Evolutionary conservation across 1,284 basidiomycete species (phyloP).

Genomic region (Cryptococcus jaspeensis): DNA sequence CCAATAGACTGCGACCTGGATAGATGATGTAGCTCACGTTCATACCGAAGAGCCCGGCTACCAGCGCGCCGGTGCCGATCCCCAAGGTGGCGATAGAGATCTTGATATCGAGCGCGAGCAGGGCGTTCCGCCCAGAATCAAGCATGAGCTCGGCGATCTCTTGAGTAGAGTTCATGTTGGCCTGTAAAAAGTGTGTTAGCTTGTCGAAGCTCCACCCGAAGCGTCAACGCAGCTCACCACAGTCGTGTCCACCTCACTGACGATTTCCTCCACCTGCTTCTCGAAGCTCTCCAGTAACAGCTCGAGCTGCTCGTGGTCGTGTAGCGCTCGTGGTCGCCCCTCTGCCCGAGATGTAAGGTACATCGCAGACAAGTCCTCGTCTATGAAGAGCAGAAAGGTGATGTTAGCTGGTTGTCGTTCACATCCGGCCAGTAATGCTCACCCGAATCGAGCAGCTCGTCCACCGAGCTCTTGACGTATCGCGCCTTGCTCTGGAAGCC

Average conservation of each 20-base stretch:
- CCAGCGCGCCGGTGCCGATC: constrained; percentile 84
- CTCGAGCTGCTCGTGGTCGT: constrained; percentile 92
- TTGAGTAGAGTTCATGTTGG: constrained; percentile 91
- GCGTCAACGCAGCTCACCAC: constrained; percentile 59
- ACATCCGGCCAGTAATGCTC: constrained; percentile 12
- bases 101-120: constrained; percentile 88
- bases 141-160: constrained; percentile 97
- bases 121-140: constrained; percentile 90
- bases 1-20: too few relatives aligned
- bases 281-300: constrained; percentile 88
- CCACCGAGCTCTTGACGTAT: constrained; percentile 82
- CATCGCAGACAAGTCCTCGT: constrained; percentile 90
- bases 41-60: constrained; percentile 94
- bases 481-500: constrained; percentile 86
- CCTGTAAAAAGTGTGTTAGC: constrained; percentile 53
- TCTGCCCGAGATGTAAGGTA: constrained; percentile 80
- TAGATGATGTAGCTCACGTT: constrained; percentile 65
- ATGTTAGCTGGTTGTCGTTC: too few relatives aligned
- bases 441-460: constrained; percentile 89
- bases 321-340: constrained; percentile 57
- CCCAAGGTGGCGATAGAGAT: constrained; percentile 94
- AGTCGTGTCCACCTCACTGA: constrained; percentile 84
- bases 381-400: constrained; percentile 50
- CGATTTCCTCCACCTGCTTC: constrained; percentile 94
- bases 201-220: background rate